Base-by-base conservation (phyloP, 1,284 basidiomycete genomes). In the Tylopilus orsonianus region DNA sequence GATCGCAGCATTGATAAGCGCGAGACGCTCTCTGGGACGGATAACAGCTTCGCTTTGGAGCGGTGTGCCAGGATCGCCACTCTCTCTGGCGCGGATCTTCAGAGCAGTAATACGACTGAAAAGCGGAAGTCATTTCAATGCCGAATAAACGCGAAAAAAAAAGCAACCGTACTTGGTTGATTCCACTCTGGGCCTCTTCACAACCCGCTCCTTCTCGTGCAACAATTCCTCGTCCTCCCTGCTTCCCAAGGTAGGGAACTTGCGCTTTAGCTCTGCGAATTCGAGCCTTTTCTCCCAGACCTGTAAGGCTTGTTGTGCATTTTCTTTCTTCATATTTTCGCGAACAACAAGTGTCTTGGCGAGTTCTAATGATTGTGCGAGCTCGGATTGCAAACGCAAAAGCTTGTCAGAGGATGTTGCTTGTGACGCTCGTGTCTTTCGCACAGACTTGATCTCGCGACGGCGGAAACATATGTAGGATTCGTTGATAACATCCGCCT, bases 391-490 rank as follows among this genome's bases (percentile, higher is more conserved):
- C 12, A 97, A 72, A 36, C 91, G 87, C 9, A 85, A 69, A 56
- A 97, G 80, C 58, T 92, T 90, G 60, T 97, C 94, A 10, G 93
- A 88, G 19, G 88, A 92, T 2, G 89, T 87, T 14, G 85, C 85
- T 62, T 97, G 93, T 1, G 89, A 89, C 8, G 92, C 87, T 20
- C 95, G 85, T 1, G 96, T 99, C 74, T 99, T 98, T 51, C 96
- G 86, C 20, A 93, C 83, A 12, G 90, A 86, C 66, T 98, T 98
- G 67, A 91, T 90, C 64, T 99, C 96, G 50, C 95, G 86, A 46
- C 96, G 81, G 34, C 97, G 86, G 80, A 99, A 99, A 71, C 97
- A 99, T 43, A 98, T 93, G 57, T 98, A 99, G 0, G 97, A 97
- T 64, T 98, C 94, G 52, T 93, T 94, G 52, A 73, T 71, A 44